Evolutionary conservation across 768 basidiomycete species (phyloP).

Genomic region (Lactarius vividus): DNA sequence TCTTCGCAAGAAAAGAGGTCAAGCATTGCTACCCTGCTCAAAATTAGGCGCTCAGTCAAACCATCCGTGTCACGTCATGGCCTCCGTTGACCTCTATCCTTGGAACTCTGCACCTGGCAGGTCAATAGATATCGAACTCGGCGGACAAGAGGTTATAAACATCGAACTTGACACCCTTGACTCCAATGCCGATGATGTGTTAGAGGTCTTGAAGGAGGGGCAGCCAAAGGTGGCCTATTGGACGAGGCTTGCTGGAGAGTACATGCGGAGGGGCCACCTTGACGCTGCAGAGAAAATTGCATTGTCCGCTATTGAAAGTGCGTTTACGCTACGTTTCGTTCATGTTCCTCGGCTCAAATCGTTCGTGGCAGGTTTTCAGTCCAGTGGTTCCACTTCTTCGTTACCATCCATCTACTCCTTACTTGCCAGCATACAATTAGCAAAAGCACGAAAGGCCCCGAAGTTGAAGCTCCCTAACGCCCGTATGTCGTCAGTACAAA

Average conservation of each 20-base stretch:
- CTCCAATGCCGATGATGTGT: constrained; percentile 69
- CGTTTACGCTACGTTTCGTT: constrained; percentile 30
- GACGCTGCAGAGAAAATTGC: constrained; percentile 78
- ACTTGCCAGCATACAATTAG: constrained; percentile 82
- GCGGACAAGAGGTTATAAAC: constrained; percentile 81
- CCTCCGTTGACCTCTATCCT: constrained; percentile 19
- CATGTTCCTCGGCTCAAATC: constrained; percentile 24
- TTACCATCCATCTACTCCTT: constrained; percentile 76
- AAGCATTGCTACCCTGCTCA: background rate
- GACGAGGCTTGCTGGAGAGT: constrained; percentile 83
- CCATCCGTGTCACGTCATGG: constrained; percentile 3
- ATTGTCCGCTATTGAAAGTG: constrained; percentile 62
- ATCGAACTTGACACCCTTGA: constrained; percentile 88
- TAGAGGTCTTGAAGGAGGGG: constrained; percentile 69
- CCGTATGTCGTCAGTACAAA: constrained; percentile 49
- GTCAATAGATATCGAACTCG: constrained; percentile 73
- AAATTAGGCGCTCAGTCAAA: background rate
- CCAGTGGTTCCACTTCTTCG: constrained; percentile 47
- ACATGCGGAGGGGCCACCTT: constrained; percentile 76
- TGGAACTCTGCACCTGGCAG: constrained; percentile 28
- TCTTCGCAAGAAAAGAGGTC: background rate
- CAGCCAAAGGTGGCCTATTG: constrained; percentile 72
- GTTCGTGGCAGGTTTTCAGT: constrained; percentile 45
- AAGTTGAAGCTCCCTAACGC: constrained; percentile 72
- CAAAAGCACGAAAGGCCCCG: constrained; percentile 78